These are phyloP conservation scores for Kurtzmaniella quercitrusa DNA, from an alignment of 1,139 yeast species.

Conservation along the genomic window DNA sequence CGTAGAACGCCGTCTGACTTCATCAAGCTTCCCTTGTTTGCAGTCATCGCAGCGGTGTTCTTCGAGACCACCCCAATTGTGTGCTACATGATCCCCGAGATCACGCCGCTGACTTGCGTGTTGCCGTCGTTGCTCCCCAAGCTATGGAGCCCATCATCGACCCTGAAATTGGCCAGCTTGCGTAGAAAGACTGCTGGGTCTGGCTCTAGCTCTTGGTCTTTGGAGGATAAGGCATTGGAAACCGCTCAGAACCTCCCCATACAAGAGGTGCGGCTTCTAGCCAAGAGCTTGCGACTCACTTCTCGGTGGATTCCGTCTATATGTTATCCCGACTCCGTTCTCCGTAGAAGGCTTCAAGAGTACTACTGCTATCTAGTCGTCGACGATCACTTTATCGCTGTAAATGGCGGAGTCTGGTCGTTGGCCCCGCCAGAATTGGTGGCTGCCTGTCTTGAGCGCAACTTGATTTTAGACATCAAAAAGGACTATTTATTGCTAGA, in stretches of 20 bases:
- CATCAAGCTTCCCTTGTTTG: slow-evolving; percentile 60
- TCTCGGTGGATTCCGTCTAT: slow-evolving; percentile 35
- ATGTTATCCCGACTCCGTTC: slow-evolving; percentile 32
- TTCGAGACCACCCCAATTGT: slow-evolving; percentile 63
- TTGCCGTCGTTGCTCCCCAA: slow-evolving; percentile 47
- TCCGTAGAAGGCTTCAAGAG: slow-evolving; percentile 35
- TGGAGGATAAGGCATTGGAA: slow-evolving; percentile 22
- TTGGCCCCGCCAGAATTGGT: slow-evolving; percentile 41
- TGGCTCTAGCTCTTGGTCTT: background rate
- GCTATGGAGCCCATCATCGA: slow-evolving; percentile 21
- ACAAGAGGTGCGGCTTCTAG: slow-evolving; percentile 29
- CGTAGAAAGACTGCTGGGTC: background rate
- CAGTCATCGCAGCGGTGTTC: slow-evolving; percentile 49
- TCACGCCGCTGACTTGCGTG: slow-evolving; percentile 69
- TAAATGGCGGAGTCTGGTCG: slow-evolving; percentile 46
- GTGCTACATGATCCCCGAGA: slow-evolving; percentile 54
- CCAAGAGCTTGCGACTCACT: slow-evolving; percentile 32
- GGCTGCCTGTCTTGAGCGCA: slow-evolving; percentile 47
- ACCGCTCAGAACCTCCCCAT: slow-evolving; percentile 43
- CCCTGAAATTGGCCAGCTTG: background rate
- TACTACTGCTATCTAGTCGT: slow-evolving; percentile 44
- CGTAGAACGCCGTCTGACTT: slow-evolving; percentile 58
- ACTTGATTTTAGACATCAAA: slow-evolving; percentile 30
- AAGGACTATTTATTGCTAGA: slow-evolving; percentile 13
- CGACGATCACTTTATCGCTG: slow-evolving; percentile 45